Evolutionary conservation across 1,284 basidiomycete genomes (phyloP), one percentile per base, ranked within the genome.

Genomic region (Puccinia novopanici): DNA sequence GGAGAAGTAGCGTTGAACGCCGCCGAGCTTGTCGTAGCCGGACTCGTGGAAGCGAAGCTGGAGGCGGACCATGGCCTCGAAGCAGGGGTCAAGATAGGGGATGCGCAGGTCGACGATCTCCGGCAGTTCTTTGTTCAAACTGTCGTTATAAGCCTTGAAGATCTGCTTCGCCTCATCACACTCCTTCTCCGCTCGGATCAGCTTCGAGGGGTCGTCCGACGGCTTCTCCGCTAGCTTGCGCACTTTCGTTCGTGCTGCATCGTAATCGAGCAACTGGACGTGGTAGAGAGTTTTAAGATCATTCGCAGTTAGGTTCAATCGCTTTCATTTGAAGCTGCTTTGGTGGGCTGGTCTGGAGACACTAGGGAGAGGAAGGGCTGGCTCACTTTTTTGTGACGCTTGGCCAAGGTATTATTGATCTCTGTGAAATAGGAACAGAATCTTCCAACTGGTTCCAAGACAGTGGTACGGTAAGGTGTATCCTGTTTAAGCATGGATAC

Each of bases 41-140:
- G 98, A 95, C 86, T 98, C 93, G 0, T 95, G 94, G 84, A 98
- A 98, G 84, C 95, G 94, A 85, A 93, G 90, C 86, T 99, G 96
- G 90, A 97, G 93, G 59, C 97, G 90, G 17, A 87, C 84, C 96
- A 99, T 98, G 48, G 96, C 93, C 87, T 99, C 97, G 86, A 99
- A 98, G 83, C 93, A 95, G 0, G 97, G 97, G 86, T 99, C 96
- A 82, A 99, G 93, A 88, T 94, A 99, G 9, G 97, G 96, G 59
- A 99, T 92, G 52, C 97, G 92, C 34, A 98, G 90, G 84, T 98
- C 95, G 68, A 99, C 90, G 40, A 99, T 87, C 84, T 96, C 91
- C 0, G 97, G 97, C 9, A 99, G 89, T 84, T 99, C 97, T 40
- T 89, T 86, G 83, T 96, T 92, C 83, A 98, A 90, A 84, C 98